Percentiles rank a stretch among this genome's conserved stretches.
Evolutionary conservation across 2,329 filamentous ascomycete genomes (phyloP).

Genomic region (Zasmidium cellare): DNA sequence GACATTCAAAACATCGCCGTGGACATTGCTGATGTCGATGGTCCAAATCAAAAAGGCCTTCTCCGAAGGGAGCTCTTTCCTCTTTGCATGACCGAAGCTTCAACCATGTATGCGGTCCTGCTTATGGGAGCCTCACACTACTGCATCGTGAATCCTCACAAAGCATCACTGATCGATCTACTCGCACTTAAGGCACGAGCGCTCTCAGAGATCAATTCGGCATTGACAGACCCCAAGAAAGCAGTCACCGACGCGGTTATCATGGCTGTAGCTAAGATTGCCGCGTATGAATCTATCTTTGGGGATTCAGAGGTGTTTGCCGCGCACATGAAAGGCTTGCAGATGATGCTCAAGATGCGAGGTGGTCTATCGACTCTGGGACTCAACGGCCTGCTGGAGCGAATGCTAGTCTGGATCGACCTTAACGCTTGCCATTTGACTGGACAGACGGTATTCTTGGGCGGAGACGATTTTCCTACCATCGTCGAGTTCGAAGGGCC

Average conservation of each 20-base stretch:
- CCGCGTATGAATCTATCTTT: slow-evolving; percentile 51
- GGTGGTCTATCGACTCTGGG: slow-evolving; percentile 45
- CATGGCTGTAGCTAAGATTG: slow-evolving; percentile 52
- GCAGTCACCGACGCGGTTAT: slow-evolving; percentile 42
- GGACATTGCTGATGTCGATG: slow-evolving; percentile 44
- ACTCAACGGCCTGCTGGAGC: slow-evolving; percentile 45
- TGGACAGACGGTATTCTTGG: slow-evolving; percentile 17
- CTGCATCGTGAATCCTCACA: slow-evolving; percentile 29
- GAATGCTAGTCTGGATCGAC: slow-evolving; percentile 51
- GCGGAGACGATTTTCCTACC: slow-evolving; percentile 21
- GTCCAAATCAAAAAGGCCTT: slow-evolving; percentile 34
- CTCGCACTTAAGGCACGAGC: slow-evolving; percentile 44
- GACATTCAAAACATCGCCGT: slow-evolving; percentile 37
- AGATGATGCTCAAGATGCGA: slow-evolving; percentile 41
- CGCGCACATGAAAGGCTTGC: slow-evolving; percentile 48
- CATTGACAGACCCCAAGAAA: slow-evolving; percentile 29
- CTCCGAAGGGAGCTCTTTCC: slow-evolving; percentile 42
- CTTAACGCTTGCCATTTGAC: slow-evolving; percentile 25
- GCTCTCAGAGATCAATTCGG: slow-evolving; percentile 42
- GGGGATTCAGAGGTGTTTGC: slow-evolving; percentile 42
- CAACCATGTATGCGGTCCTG: slow-evolving; percentile 42
- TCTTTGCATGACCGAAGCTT: slow-evolving; percentile 36
- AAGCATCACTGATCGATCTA: slow-evolving; percentile 31
- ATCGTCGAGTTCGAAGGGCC: slow-evolving; percentile 23
- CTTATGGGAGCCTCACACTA: slow-evolving; percentile 43